Evolutionary conservation across 2,329 filamentous ascomycete species (phyloP), one percentile per base, ranked within the genome.

Genomic region (Epichloe coenophiala): DNA sequence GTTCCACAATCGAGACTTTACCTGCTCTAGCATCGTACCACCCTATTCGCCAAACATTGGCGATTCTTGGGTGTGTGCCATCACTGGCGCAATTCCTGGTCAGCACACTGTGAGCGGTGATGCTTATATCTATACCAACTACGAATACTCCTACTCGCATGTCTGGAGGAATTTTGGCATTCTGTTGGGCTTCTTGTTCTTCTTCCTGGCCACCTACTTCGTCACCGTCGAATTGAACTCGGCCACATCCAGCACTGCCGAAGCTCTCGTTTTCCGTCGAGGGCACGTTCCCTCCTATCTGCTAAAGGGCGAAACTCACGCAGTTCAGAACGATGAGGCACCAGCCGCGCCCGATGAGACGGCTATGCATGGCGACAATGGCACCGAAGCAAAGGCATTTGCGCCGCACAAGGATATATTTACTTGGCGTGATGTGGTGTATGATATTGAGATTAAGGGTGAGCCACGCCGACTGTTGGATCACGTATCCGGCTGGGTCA

Each of bases 401-500:
- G 63, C 67, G 21, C 67, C 70, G 0, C 72, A 74, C 56, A 80
- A 57, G 4, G 71, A 73, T 37, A 76, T 90, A 49, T 91, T 93
- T 65, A 84, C 85, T 40, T 94, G 87, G 88, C 74, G 79, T 50
- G 75, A 89, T 57, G 82, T 93, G 1, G 83, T 81, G 56, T 94
- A 77, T 51, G 74, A 80, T 19, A 76, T 81, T 56, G 77, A 84
- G 57, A 86, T 94, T 67, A 93, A 93, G 67, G 74, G 74, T 1
- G 78, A 87, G 55, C 68, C 74, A 1, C 78, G 87, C n/a, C 76
- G 84, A 17, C 63, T 95, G 53, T 68, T 95, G 48, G 83, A 95
- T 57, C 71, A 89, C 51, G 85, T 95, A 2, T 80, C 86, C 57
- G 89, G 89, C 5, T 95, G 87, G 86, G 87, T 95, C 51, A 90